Base-by-base conservation (phyloP, 2,329 filamentous ascomycete species). In the Verticillium alfalfae region DNA sequence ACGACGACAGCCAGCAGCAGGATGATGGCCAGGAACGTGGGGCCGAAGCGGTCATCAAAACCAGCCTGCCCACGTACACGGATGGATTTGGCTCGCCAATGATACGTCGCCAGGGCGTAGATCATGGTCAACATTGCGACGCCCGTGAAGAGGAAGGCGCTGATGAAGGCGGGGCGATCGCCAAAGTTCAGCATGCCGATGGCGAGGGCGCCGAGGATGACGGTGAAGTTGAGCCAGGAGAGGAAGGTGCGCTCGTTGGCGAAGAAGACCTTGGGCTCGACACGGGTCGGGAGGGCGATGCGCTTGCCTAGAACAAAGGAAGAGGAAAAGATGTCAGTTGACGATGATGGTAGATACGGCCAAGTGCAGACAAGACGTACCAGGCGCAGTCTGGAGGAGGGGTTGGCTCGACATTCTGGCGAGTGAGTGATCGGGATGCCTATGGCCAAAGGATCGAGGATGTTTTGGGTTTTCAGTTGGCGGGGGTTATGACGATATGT, bases 231-330 rank as follows among this genome's bases (percentile, higher is more conserved):
- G 73, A 99, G 91, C 95, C 95, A 99, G 78, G 93, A 97, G 72
- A 99, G 88, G 76, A 99, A 99, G 66, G 95, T 99, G 66, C 95
- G 92, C 81, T 99, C 95, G 84, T 99, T 99, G 79, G 95, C 95
- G 84, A 99, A 99, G 87, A 98, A 99, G 82, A 99, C 95, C 80
- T 99, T 99, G 71, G 95, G 95, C 79, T 99, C 95, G 78, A 99
- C 94, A 69, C 95, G 93, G 64, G 94, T 97, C 62, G 95, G 95
- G 67, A 99, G 92, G 71, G 95, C 94, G 75, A 99, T 98, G 74
- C 94, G 92, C 82, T 99, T 99, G 85, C 94, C 94, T 97, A 70
- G 57, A 16, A 12, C 37, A 22, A 7, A n/a, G 22, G 39, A 22
- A 31, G 5, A 31, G 54, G 63, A 56, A 60, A 58, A 37, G 58